Evolutionary conservation across 352 stramenopile genomes (phyloP).

Genomic region (Elongisporangium prolatum): DNA sequence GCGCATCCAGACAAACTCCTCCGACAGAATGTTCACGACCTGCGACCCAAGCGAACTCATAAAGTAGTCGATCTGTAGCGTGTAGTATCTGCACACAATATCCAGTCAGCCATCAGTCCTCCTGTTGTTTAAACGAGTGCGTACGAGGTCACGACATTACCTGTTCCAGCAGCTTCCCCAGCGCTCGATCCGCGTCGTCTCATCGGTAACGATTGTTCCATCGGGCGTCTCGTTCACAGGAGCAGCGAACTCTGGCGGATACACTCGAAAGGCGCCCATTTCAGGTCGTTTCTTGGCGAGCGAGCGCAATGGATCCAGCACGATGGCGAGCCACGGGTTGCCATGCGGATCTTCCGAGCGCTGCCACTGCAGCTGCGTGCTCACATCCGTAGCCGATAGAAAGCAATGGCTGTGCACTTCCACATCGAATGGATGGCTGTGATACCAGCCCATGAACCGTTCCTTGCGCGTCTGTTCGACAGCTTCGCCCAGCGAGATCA

Average conservation of each 20-base stretch:
- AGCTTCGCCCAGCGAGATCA: constrained; percentile 96
- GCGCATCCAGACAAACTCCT: constrained; percentile 92
- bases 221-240: constrained; percentile 94
- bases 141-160: constrained; percentile 14
- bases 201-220: constrained; percentile 91
- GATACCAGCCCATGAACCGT: constrained; percentile 99
- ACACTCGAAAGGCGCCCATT: constrained; percentile 97
- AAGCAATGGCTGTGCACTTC: constrained; percentile 97
- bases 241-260: constrained; percentile 94
- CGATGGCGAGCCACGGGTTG: constrained; percentile 97
- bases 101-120: not conserved
- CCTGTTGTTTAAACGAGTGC: too few relatives aligned
- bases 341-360: constrained; percentile 93
- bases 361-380: constrained; percentile 98
- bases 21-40: constrained; percentile 91
- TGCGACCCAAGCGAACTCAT: constrained; percentile 91
- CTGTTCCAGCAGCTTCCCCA: constrained; percentile 96
- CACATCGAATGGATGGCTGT: constrained; percentile 99
- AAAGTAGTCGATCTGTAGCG: constrained; percentile 96
- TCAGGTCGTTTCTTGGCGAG: constrained; percentile 92
- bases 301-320: constrained; percentile 96
- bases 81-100: constrained; percentile 80
- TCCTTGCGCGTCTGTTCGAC: constrained; percentile 94
- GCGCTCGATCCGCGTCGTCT: constrained; percentile 90
- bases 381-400: constrained; percentile 96